Evolutionary conservation across 2,329 filamentous ascomycete genomes (phyloP).

Genomic region (Botryosphaeria agaves): DNA sequence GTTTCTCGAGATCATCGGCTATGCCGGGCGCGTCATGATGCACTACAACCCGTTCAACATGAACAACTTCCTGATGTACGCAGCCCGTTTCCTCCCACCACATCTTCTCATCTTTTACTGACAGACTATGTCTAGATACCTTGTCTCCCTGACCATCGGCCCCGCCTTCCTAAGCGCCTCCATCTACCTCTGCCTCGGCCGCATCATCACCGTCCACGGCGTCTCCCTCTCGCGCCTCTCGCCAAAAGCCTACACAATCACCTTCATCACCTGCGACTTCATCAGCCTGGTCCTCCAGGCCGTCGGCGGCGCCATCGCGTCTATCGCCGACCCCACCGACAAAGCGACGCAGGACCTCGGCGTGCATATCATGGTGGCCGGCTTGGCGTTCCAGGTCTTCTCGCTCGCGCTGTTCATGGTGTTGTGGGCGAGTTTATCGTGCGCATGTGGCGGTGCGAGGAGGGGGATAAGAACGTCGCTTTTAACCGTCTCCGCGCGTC

Average conservation of each 20-base stretch:
- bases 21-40: conserved; percentile 36
- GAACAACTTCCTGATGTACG: conserved; percentile 33
- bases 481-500: conserved; percentile 2
- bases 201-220: conserved; percentile 40
- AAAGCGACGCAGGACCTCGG: conserved; percentile 25
- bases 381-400: conserved; percentile 38
- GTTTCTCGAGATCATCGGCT: conserved; percentile 36
- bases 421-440: conserved; percentile 20
- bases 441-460: conserved; percentile 1
- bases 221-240: conserved; percentile 7
- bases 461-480: conserved; percentile 2
- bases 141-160: conserved; percentile 37
- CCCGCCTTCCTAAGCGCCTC: conserved; percentile 38
- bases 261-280: conserved; percentile 43
- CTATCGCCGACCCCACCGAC: conserved; percentile 24
- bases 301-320: conserved; percentile 38
- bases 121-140: conserved; percentile 24
- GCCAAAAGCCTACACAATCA: conserved; percentile 30
- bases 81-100: conserved; percentile 1
- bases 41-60: conserved; percentile 33
- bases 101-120: too few species aligned
- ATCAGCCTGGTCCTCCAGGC: conserved; percentile 42
- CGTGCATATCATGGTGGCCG: conserved; percentile 39
- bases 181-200: conserved; percentile 39
- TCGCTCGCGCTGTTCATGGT: conserved; percentile 31